These are phyloP conservation scores for Ogataea nakhonphanomensis DNA, from an alignment of 805 yeast species.

Conservation along the genomic window DNA sequence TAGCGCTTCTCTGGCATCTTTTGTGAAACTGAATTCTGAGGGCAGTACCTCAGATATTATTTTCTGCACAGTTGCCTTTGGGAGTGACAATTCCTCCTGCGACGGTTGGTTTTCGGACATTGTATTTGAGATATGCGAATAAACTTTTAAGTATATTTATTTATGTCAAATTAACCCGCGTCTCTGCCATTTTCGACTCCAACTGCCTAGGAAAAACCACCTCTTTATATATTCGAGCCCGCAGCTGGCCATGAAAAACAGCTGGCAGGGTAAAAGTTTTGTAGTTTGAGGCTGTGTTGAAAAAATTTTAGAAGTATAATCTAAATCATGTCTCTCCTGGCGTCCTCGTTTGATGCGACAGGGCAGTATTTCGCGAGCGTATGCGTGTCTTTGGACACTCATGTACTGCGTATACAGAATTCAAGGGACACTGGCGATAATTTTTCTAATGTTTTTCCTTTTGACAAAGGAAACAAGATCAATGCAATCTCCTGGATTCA, in stretches of 20 bases:
- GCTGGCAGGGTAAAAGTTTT: not conserved
- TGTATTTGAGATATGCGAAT: too few relatives aligned
- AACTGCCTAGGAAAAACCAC: conserved; percentile 2
- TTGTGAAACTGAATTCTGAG: conserved; percentile 79
- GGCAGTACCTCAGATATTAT: conserved; percentile 89
- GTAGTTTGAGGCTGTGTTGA: conserved; percentile 15
- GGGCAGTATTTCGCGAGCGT: conserved; percentile 65
- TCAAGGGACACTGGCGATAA: conserved; percentile 35
- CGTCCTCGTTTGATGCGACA: conserved; percentile 56
- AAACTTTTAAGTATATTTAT: not conserved
- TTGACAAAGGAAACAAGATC: conserved; percentile 49
- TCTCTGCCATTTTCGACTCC: conserved; percentile 10
- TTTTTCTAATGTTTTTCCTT: conserved; percentile 39
- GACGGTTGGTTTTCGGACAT: conserved; percentile 24
- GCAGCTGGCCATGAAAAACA: not conserved
- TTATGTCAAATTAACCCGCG: conserved; percentile 7
- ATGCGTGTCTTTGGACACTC: conserved; percentile 65
- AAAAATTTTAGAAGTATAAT: conserved; percentile 12
- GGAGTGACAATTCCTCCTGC: conserved; percentile 36
- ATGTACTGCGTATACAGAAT: conserved; percentile 63
- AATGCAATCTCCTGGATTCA: conserved; percentile 54
- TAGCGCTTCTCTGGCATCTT: conserved; percentile 91
- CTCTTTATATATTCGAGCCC: conserved; percentile 4
- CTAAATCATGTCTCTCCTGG: conserved; percentile 19
- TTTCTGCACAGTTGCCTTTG: conserved; percentile 89